phyloP scores from a whole-genome alignment of 805 yeast genomes.

The Hyphopichia homilentoma region DNA sequence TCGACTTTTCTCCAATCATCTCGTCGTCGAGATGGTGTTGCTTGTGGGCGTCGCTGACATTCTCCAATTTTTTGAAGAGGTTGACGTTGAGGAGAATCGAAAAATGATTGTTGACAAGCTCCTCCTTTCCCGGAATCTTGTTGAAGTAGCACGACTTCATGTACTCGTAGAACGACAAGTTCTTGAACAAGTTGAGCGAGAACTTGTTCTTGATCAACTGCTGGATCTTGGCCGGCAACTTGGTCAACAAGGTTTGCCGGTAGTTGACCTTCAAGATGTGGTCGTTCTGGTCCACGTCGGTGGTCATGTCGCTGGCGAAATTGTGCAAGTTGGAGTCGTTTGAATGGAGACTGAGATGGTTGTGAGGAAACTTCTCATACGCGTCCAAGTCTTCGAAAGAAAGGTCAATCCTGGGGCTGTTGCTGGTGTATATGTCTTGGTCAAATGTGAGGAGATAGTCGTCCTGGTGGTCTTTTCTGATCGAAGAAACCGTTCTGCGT shows the following conservation, averaged over 20 bases:
- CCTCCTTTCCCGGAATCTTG: constrained; percentile 21
- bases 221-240: constrained; percentile 33
- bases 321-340: constrained; percentile 37
- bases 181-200: constrained; percentile 31
- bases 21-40: constrained; percentile 25
- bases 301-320: constrained; percentile 25
- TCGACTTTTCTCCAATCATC: constrained; percentile 17
- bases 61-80: constrained; percentile 36
- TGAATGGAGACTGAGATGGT: constrained; percentile 26
- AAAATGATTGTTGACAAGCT: constrained; percentile 31
- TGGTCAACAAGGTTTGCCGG: constrained; percentile 19
- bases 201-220: constrained; percentile 25
- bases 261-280: constrained; percentile 18
- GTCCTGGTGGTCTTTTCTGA: constrained; percentile 20
- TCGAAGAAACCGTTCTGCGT: constrained; percentile 7
- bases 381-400: constrained; percentile 13
- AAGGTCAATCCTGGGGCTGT: constrained; percentile 12
- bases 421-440: constrained; percentile 31
- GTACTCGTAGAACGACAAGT: constrained; percentile 32
- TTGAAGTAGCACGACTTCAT: constrained; percentile 39
- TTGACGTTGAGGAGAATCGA: constrained; percentile 31
- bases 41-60: constrained; percentile 23
- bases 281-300: constrained; percentile 24
- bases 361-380: constrained; percentile 33
- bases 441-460: constrained; percentile 31